These are phyloP conservation scores for Ogataea pilisensis DNA, from an alignment of 805 yeast species.

Conservation along the genomic window DNA sequence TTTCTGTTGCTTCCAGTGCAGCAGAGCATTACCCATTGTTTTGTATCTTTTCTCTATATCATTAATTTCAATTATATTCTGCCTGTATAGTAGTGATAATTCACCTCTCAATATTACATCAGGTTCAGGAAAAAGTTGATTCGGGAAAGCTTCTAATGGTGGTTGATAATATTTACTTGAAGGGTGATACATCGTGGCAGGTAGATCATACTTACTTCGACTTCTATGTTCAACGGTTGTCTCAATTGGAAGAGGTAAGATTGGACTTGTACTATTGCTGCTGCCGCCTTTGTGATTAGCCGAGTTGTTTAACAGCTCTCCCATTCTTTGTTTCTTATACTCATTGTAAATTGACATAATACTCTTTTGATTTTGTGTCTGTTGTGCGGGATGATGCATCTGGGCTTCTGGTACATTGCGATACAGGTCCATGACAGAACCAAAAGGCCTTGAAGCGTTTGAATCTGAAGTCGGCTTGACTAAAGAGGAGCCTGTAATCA, in stretches of 20 bases:
- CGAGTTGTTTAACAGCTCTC: not conserved
- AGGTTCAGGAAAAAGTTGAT: not conserved
- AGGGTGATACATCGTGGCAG: not conserved
- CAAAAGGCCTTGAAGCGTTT: not conserved
- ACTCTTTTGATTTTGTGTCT: not conserved
- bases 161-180: not conserved
- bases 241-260: not conserved
- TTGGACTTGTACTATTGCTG: not conserved
- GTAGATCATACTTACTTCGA: not conserved
- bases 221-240: not conserved
- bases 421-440: not conserved
- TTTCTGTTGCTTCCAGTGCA: no score
- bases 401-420: not conserved
- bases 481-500: slow-evolving; percentile 1
- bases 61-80: not conserved
- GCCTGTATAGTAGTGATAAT: not conserved
- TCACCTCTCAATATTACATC: not conserved
- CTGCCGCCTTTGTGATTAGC: not conserved
- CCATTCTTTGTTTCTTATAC: not conserved
- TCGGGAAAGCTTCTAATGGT: not conserved
- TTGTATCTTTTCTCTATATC: not conserved
- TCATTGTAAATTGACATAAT: not conserved
- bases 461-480: not conserved
- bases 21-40: no score
- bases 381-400: not conserved